Evolutionary conservation across 1,284 basidiomycete species (phyloP).

Genomic region (Amylostereum areolatum): DNA sequence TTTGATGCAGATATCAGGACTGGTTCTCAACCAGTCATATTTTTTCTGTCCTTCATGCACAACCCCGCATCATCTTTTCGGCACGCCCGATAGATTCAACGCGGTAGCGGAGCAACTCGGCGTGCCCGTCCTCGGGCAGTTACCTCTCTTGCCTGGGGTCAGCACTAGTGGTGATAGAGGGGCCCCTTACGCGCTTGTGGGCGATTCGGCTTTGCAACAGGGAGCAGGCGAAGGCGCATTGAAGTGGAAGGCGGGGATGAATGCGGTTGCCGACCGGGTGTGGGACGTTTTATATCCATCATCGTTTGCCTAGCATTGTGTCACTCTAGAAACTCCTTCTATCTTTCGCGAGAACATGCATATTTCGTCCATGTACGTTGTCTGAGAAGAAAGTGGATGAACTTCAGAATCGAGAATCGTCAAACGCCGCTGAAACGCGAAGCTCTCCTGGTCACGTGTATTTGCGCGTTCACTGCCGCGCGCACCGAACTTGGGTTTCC

Average conservation of each 20-base stretch:
- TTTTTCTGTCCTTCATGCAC: conserved; percentile 81
- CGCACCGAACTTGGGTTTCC: too few relatives aligned
- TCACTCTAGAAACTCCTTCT: too few relatives aligned
- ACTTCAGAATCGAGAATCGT: too few relatives aligned
- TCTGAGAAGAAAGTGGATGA: too few relatives aligned
- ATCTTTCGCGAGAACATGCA: too few relatives aligned
- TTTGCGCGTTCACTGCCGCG: too few relatives aligned
- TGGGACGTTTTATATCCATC: too few relatives aligned
- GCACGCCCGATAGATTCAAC: conserved; percentile 63
- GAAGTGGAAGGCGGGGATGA: background rate
- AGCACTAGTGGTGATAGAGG: conserved; percentile 77
- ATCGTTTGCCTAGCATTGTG: too few relatives aligned
- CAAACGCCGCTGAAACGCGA: too few relatives aligned
- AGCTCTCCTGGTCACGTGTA: too few relatives aligned
- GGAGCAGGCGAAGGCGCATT: background rate
- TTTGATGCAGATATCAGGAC: conserved; percentile 71
- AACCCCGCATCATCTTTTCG: conserved; percentile 75
- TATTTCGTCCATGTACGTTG: too few relatives aligned
- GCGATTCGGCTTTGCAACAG: background rate
- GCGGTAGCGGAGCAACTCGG: conserved; percentile 55
- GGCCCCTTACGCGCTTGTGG: conserved; percentile 45
- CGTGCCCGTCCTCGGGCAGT: conserved; percentile 72
- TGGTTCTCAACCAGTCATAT: conserved; percentile 88
- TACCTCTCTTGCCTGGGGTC: conserved; percentile 79
- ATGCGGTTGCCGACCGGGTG: background rate